Evolutionary conservation across 2,329 filamentous ascomycete species (phyloP).

Genomic region (Davidsoniella virescens): DNA sequence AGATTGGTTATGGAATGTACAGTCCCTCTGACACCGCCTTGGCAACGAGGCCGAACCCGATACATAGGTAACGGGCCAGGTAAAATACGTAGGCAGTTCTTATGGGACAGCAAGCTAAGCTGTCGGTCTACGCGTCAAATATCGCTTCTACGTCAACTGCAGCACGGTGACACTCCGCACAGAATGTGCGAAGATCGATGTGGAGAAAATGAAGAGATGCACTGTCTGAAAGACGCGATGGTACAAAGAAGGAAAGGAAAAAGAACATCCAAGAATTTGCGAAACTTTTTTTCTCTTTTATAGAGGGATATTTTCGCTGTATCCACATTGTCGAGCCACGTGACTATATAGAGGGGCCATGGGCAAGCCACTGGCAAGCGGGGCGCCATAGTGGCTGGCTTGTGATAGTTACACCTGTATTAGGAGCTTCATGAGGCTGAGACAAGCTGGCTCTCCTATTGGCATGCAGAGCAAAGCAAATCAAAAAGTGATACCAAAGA

Average conservation of each 20-base stretch:
- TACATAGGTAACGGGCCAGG: slow-evolving; percentile 15
- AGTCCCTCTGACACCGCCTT: slow-evolving; percentile 28
- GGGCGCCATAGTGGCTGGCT: too few relatives aligned
- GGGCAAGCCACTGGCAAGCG: not conserved
- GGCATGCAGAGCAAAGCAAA: not conserved
- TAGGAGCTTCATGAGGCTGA: not conserved
- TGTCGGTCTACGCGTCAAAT: slow-evolving; percentile 19
- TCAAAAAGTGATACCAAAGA: not conserved
- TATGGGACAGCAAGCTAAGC: slow-evolving; percentile 29
- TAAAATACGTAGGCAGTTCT: slow-evolving; percentile 38
- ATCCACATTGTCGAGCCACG: not conserved
- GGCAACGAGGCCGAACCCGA: slow-evolving; percentile 14
- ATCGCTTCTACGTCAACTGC: slow-evolving; percentile 49
- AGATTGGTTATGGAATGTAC: slow-evolving; percentile 18
- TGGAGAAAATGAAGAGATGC: slow-evolving; percentile 48
- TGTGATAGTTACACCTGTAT: not conserved
- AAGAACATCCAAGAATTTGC: slow-evolving; percentile 7
- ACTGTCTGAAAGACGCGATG: slow-evolving; percentile 78
- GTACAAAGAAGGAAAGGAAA: slow-evolving; percentile 29
- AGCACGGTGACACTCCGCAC: slow-evolving; percentile 38
- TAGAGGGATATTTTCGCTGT: slow-evolving; percentile 6
- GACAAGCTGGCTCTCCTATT: not conserved
- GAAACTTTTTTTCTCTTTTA: slow-evolving; percentile 13
- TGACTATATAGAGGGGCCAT: slow-evolving; percentile 5
- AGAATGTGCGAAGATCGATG: slow-evolving; percentile 51